Conservation (phyloP, 345 rosid species). For the Ricinus communis region DNA sequence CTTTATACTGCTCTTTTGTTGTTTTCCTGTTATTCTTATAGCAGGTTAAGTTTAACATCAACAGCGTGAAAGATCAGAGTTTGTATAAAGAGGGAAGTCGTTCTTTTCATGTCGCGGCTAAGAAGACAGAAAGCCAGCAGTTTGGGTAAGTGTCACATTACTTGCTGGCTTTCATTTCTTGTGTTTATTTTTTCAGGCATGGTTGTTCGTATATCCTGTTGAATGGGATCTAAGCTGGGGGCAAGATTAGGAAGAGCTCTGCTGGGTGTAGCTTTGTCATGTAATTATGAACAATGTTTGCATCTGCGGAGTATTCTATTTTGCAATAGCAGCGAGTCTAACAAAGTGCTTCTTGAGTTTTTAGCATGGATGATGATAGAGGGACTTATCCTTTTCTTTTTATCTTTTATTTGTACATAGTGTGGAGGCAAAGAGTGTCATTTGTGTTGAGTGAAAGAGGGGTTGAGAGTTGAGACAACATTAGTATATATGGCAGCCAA, state of each 20-base stretch:
- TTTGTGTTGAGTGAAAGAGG: background rate
- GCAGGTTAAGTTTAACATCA: constrained; percentile 47
- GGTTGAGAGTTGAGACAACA: background rate
- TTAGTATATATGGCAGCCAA: background rate
- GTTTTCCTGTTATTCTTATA: constrained; percentile 16
- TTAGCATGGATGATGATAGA: background rate
- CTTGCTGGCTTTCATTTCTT: constrained; percentile 58
- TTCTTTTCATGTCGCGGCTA: background rate
- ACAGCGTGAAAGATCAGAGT: constrained; percentile 23
- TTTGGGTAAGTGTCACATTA: constrained; percentile 48
- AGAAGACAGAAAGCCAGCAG: constrained; percentile 53
- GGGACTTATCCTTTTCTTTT: background rate
- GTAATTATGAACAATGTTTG: background rate
- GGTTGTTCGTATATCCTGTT: constrained; percentile 4
- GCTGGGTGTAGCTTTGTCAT: constrained; percentile 11
- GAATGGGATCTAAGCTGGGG: background rate
- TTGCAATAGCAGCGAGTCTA: background rate
- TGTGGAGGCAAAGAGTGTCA: background rate
- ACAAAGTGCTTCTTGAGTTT: background rate
- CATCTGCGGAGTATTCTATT: background rate
- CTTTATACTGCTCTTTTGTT: constrained; percentile 31
- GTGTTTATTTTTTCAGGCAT: constrained; percentile 47
- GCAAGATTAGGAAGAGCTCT: background rate
- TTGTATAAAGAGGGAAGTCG: background rate
- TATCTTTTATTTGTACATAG: background rate